A percentile compares a stretch with the other conserved stretches of the same genome.
These are phyloP conservation scores for Schwanniomyces yamadae DNA, from an alignment of 805 yeast genomes.

Conservation along the genomic window DNA sequence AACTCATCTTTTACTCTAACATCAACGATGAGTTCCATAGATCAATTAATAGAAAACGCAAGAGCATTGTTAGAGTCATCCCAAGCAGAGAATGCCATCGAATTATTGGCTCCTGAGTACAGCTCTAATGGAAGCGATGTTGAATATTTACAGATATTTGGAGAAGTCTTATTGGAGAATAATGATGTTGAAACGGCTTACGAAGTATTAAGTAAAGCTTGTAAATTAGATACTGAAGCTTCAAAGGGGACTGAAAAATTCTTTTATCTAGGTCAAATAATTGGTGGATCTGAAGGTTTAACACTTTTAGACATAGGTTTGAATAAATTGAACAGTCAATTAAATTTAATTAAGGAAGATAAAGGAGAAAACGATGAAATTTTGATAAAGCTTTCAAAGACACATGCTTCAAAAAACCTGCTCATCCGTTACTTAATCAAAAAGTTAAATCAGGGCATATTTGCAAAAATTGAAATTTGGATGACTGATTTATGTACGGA, in stretches of 20 bases:
- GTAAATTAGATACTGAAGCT: conserved; percentile 70
- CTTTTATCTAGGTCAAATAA: conserved; percentile 85
- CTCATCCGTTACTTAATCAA: conserved; percentile 40
- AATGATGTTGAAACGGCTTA: conserved; percentile 81
- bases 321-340: conserved; percentile 40
- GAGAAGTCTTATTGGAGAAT: conserved; percentile 76
- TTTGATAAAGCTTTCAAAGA: conserved; percentile 23
- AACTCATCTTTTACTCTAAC: background rate
- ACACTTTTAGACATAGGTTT: conserved; percentile 62
- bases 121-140: conserved; percentile 33
- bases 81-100: conserved; percentile 56
- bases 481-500: conserved; percentile 98
- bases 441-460: conserved; percentile 72
- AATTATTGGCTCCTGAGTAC: conserved; percentile 40
- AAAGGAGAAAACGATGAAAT: conserved; percentile 20
- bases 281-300: conserved; percentile 79
- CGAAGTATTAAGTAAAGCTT: conserved; percentile 54
- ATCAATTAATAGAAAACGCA: conserved; percentile 27
- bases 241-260: conserved; percentile 73
- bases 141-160: conserved; percentile 57
- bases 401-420: conserved; percentile 22
- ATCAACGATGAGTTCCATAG: conserved; percentile 5
- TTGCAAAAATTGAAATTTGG: conserved; percentile 91
- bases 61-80: conserved; percentile 45
- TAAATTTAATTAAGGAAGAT: conserved; percentile 30